Base-by-base conservation (phyloP, 2,329 filamentous ascomycete genomes). In the Phyllosticta citriasiana region DNA sequence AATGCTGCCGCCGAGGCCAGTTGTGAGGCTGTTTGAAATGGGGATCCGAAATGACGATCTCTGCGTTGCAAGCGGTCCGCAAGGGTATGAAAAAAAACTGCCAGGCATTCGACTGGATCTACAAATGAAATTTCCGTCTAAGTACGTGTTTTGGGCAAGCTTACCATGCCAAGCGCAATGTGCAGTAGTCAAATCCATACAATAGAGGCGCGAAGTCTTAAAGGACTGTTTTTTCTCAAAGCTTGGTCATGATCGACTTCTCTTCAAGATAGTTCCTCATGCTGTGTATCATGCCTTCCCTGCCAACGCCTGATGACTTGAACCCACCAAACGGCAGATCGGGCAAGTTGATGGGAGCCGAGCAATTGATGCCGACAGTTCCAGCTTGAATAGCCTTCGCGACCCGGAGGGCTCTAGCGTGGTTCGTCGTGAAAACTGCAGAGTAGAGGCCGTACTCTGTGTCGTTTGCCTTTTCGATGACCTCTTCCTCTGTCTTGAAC, bases 251-350 rank as follows among this genome's bases (percentile, higher is more conserved):
- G 2, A 73, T 69, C 4, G 64, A 65, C 67, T 73, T 73, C 19
- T 67, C 71, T 66, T 74, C 70, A 16, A 72, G 62, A 59, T 69
- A 74, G 64, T 72, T 72, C 64, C 70, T 64, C 55, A 73, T 53
- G 70, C 50, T 62, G 8, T 14, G 69, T 67, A 63, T 69, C 67
- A 57, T 54, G 1, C 72, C 69, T 61, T 76, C 73, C 30, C 73
- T 67, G 3, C 73, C 73, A 22, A 68, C 66, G 0, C 73, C 74
- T 25, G 66, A 69, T 1, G 67, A 67, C 60, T 77, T 77, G 64
- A 73, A 75, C 0, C 76, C 76, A 47, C 75, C 76, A 64, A 77
- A 77, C 0, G 74, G 74, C 68, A 75, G 73, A 59, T 75, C 74
- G 2, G 63, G 62, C 6, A 62, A 69, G 12, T 63, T 69, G 5